Evolutionary conservation across 371 early-diverging fungal species (phyloP), one percentile per base, ranked within the genome.

Genomic region (Phascolomyces articulosus): DNA sequence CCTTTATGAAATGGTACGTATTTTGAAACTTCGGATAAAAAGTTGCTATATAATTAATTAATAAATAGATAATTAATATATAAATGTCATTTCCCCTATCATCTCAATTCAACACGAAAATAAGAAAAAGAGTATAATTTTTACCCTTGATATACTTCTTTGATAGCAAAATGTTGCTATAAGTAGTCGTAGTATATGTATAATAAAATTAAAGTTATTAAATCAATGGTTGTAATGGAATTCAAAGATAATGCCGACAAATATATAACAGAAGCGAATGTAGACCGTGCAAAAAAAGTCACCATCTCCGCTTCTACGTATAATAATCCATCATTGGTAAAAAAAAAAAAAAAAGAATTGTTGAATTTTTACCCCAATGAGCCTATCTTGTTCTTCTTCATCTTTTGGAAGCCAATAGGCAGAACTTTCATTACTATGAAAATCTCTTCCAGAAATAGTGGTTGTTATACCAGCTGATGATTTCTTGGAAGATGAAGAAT

Each of bases 91-190:
- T n/a, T n/a, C n/a, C n/a, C n/a, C n/a, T n/a, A n/a, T n/a, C n/a
- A n/a, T n/a, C n/a, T n/a, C n/a, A n/a, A n/a, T n/a, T n/a, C n/a
- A 23, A 24, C 51, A 24, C 24, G 4, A 51, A 0, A 44, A 20
- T 44, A 4, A 47, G 21, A 47, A 8, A 16, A n/a, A 47, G 47
- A 20, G 34, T 34, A 34, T 9, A 34, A 9, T 6, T 34, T 44
- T 51, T 23, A 51, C 51, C 51, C 51, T 20, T 51, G 23, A n/a
- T 51, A 51, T 10, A 51, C 24, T 51, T 51, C 73, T 64, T 78
- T 78, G 24, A 71, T 38, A 55, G 75, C 67, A 63, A 75, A 78
- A 49, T 78, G 79, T 64, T 71, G 69, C 76, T 75, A 70, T 24
- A n/a, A n/a, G n/a, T n/a, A n/a, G n/a, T n/a, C n/a, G n/a, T n/a